Evolutionary conservation across 495 filamentous ascomycete species (phyloP), one percentile per base, ranked within the genome.

Genomic region (Penicillium odoratum): DNA sequence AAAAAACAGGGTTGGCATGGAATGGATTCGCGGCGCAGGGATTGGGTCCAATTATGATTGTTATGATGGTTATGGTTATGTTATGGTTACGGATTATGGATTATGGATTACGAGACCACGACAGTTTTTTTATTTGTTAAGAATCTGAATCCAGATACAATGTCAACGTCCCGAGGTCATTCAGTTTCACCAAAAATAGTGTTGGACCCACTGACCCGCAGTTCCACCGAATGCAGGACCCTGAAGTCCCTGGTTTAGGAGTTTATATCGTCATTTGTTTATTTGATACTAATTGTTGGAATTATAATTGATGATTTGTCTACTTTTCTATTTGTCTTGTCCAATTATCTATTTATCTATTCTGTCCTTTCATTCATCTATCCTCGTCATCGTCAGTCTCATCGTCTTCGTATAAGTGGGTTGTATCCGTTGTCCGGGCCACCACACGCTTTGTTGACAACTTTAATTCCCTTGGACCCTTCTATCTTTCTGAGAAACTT

Each of bases 361-460:
- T 21, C 2, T 21, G 2, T 21, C 2, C 21, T 21, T 21, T 21
- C 21, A 21, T 21, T 21, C 21, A 21, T 21, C 21, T 21, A 21
- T 21, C 21, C 21, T 21, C 21, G 21, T 21, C 21, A 21, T 21
- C 21, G 21, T 21, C 21, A 21, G 21, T 1, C 21, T 21, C 21
- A 21, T 21, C 21, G 1, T 21, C 21, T 21, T 21, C 21, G 21
- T 9, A 18, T 13, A 31, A 29, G 25, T 30, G 6, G 46, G 18
- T 11, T 47, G 33, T 36, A 36, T 36, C 55, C 56, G 63, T 65
- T 65, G 63, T 62, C 63, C 56, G 51, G 59, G 56, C 31, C 46
- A 48, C 62, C 62, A 65, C 59, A 43, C 52, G 53, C 40, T 36
- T 21, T 62, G 60, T 65, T 65, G 60, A 65, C 57, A 49, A 48